Evolutionary conservation across 2,329 filamentous ascomycete species (phyloP).

Genomic region (Fusarium multiceps): DNA sequence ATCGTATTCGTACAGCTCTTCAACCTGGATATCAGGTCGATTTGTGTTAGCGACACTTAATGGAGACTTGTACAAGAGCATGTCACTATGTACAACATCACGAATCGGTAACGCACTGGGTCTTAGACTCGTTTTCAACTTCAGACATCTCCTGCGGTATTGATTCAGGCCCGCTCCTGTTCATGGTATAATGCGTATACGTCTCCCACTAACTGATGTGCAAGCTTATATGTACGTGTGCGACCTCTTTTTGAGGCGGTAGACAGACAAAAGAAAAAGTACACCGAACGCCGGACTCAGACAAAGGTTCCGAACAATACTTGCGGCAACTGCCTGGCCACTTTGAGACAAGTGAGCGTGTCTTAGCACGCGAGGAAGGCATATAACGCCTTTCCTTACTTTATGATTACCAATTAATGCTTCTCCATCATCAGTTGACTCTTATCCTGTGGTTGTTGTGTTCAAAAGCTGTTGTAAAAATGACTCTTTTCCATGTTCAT

Average conservation of each 20-base stretch:
- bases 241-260: conserved; percentile 16
- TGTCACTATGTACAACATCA: background rate
- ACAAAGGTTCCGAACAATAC: conserved; percentile 23
- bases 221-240: conserved; percentile 23
- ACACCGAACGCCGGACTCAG: conserved; percentile 37
- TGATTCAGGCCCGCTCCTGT: conserved; percentile 33
- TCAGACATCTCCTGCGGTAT: conserved; percentile 6
- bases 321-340: conserved; percentile 25
- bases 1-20: conserved; percentile 21
- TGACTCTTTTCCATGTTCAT: conserved; percentile 37
- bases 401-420: conserved; percentile 32
- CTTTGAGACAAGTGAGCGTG: conserved; percentile 18
- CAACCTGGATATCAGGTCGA: conserved; percentile 5
- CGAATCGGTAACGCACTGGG: background rate
- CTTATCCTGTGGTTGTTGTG: conserved; percentile 26
- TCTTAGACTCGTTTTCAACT: conserved; percentile 1
- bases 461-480: conserved; percentile 15
- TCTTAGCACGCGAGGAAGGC: conserved; percentile 9
- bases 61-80: background rate
- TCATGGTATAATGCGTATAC: conserved; percentile 35
- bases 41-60: background rate
- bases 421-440: conserved; percentile 14
- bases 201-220: conserved; percentile 17
- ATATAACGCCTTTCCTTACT: background rate
- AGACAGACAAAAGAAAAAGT: conserved; percentile 17